Evolutionary conservation across 2,329 filamentous ascomycete species (phyloP).

Genomic region (Coniella lustricola): DNA sequence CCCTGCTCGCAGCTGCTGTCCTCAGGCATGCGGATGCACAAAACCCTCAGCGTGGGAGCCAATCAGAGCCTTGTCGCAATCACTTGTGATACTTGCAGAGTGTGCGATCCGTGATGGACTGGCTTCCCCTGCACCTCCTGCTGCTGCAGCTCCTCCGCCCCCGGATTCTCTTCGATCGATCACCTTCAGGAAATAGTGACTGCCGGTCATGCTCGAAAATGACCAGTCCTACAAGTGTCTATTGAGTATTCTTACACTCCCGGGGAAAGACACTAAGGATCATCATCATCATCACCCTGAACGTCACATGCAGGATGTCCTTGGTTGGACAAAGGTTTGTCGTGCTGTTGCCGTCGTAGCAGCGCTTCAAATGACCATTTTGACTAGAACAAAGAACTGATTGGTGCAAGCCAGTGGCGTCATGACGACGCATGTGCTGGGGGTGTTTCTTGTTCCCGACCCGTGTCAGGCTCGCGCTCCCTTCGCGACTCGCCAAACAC

Average conservation of each 20-base stretch:
- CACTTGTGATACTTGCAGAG: too few species aligned
- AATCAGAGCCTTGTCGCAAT: conserved; percentile 3
- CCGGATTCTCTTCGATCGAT: neutral
- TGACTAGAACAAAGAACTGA: too few species aligned
- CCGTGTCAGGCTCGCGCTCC: conserved; percentile 9
- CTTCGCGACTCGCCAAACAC: neutral
- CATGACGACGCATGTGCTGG: conserved; percentile 3
- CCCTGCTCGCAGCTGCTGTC: conserved; percentile 3
- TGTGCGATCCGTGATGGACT: too few species aligned
- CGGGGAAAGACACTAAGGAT: too few species aligned
- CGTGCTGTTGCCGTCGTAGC: too few species aligned
- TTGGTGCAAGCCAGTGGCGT: neutral
- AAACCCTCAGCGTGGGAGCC: neutral
- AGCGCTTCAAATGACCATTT: too few species aligned
- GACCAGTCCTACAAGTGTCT: too few species aligned
- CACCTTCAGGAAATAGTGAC: neutral
- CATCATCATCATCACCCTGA: too few species aligned
- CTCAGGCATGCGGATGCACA: neutral
- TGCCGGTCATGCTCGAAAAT: neutral
- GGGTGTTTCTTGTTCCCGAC: neutral
- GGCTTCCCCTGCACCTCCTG: too few species aligned
- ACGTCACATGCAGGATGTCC: too few species aligned
- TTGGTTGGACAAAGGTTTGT: too few species aligned
- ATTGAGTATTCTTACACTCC: too few species aligned
- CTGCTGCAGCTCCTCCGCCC: neutral